These are phyloP conservation scores for Fusarium albosuccineum DNA, from an alignment of 2,329 filamentous ascomycete genomes.

Conservation along the genomic window DNA sequence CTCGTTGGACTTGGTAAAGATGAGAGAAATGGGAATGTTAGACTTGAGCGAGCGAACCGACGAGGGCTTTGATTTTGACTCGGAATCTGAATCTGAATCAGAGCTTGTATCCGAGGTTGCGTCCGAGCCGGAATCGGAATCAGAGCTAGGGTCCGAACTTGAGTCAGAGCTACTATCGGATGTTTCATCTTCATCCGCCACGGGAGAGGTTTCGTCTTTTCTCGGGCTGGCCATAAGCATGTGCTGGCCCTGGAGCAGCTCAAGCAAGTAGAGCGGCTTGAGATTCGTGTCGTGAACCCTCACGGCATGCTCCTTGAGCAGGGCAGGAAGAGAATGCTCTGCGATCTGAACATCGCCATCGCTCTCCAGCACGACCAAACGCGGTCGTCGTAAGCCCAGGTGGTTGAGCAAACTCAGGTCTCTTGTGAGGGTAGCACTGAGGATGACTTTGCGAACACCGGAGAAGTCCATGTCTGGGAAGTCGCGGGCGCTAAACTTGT, in stretches of 20 bases:
- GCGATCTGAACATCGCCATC: slow-evolving; percentile 57
- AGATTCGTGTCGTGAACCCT: slow-evolving; percentile 76
- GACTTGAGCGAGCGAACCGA: slow-evolving; percentile 33
- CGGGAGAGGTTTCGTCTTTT: slow-evolving; percentile 16
- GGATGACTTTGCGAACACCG: slow-evolving; percentile 81
- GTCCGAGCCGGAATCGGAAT: slow-evolving; percentile 49
- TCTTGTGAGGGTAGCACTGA: slow-evolving; percentile 92
- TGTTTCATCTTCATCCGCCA: slow-evolving; percentile 52
- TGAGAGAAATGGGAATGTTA: slow-evolving; percentile 68
- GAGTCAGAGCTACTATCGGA: slow-evolving; percentile 48
- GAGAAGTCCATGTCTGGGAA: slow-evolving; percentile 65
- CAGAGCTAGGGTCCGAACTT: slow-evolving; percentile 48
- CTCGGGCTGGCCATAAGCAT: slow-evolving; percentile 50
- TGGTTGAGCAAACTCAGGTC: slow-evolving; percentile 85
- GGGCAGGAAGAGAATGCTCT: slow-evolving; percentile 70
- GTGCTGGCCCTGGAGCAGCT: slow-evolving; percentile 73
- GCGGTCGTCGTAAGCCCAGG: slow-evolving; percentile 79
- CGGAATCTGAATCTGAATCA: slow-evolving; percentile 49
- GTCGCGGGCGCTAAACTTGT: slow-evolving; percentile 65
- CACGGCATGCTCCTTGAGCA: slow-evolving; percentile 74
- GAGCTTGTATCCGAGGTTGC: slow-evolving; percentile 45
- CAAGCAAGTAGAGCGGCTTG: slow-evolving; percentile 88
- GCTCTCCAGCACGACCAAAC: slow-evolving; percentile 80
- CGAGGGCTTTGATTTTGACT: slow-evolving; percentile 30
- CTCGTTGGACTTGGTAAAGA: slow-evolving; percentile 94